Conservation (phyloP, 2,329 filamentous ascomycete genomes). For the Cryphonectria nitschkei region DNA sequence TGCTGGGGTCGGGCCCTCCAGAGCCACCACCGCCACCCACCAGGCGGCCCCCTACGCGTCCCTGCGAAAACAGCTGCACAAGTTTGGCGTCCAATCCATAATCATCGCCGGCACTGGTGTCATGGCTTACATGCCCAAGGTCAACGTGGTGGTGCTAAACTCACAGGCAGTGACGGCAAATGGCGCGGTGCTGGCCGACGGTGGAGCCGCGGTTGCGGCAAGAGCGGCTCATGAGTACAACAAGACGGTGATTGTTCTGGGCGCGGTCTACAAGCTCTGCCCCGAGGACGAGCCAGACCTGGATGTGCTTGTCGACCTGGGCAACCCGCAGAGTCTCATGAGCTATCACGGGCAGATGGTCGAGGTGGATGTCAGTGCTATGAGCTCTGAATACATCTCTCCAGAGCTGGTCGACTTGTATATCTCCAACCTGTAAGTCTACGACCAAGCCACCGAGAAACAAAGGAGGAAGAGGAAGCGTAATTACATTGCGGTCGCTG, state of each 20-base stretch:
- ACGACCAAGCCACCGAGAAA: not conserved
- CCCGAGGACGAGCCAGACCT: slow-evolving; percentile 86
- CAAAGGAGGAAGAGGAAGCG: not conserved
- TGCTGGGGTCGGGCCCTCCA: slow-evolving; percentile 62
- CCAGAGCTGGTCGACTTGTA: slow-evolving; percentile 78
- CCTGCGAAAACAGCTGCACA: slow-evolving; percentile 77
- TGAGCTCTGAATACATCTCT: slow-evolving; percentile 80
- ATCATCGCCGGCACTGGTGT: slow-evolving; percentile 82
- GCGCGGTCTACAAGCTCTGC: slow-evolving; percentile 91
- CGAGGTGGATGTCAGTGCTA: slow-evolving; percentile 77
- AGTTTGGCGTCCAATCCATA: slow-evolving; percentile 80
- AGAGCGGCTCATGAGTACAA: slow-evolving; percentile 81
- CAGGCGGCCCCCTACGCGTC: slow-evolving; percentile 51
- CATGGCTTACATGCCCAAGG: slow-evolving; percentile 91
- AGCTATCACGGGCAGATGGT: slow-evolving; percentile 81
- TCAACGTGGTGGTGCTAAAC: slow-evolving; percentile 92
- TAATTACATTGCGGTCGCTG: not conserved
- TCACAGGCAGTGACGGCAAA: slow-evolving; percentile 88
- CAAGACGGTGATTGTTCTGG: slow-evolving; percentile 85
- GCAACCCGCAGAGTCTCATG: slow-evolving; percentile 76
- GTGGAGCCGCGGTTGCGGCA: slow-evolving; percentile 82
- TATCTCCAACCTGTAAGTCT: slow-evolving; percentile 79
- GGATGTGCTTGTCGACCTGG: slow-evolving; percentile 83
- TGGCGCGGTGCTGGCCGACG: slow-evolving; percentile 81
- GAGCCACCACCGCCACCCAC: slow-evolving; percentile 32